Percentiles rank a stretch among this genome's conserved stretches.
These are phyloP conservation scores for Paraphaeosphaeria sporulosa DNA, from an alignment of 2,329 filamentous ascomycete species.

Conservation along the genomic window DNA sequence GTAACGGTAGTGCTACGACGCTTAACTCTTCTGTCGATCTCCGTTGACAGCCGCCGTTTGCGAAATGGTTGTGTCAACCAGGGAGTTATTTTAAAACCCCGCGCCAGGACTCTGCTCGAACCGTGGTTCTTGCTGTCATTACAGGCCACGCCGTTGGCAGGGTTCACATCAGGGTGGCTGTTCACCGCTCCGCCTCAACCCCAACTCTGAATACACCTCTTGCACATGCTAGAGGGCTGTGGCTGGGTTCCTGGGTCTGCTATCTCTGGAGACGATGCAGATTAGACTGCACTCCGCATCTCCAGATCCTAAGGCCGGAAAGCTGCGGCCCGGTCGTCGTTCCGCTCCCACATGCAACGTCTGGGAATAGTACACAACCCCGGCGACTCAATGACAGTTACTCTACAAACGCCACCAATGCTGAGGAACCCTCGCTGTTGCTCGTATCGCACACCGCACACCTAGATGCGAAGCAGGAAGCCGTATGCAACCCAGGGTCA, in stretches of 20 bases:
- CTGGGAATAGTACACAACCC: not conserved
- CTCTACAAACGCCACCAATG: not conserved
- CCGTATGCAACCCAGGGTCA: not conserved
- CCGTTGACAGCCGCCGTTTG: not conserved
- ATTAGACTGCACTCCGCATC: not conserved
- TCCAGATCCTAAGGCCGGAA: not conserved
- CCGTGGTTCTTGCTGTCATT: constrained; percentile 3
- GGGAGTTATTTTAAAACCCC: not conserved
- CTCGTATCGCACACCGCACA: not conserved
- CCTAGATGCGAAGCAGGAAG: not conserved
- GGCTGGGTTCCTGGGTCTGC: not conserved
- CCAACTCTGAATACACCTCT: not conserved
- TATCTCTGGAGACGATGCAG: not conserved
- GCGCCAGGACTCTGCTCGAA: not conserved
- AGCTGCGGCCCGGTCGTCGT: not conserved
- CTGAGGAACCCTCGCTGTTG: not conserved
- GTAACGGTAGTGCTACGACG: not conserved
- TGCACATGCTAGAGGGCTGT: not conserved
- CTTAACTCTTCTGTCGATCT: not conserved
- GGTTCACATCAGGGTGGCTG: not conserved
- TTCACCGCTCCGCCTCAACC: not conserved
- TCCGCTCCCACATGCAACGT: not conserved
- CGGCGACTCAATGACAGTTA: not conserved
- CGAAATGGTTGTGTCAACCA: not conserved
- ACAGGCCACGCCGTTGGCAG: not conserved